Conservation (phyloP, 2,329 filamentous ascomycete genomes). For the Calonectria fujianensis region DNA sequence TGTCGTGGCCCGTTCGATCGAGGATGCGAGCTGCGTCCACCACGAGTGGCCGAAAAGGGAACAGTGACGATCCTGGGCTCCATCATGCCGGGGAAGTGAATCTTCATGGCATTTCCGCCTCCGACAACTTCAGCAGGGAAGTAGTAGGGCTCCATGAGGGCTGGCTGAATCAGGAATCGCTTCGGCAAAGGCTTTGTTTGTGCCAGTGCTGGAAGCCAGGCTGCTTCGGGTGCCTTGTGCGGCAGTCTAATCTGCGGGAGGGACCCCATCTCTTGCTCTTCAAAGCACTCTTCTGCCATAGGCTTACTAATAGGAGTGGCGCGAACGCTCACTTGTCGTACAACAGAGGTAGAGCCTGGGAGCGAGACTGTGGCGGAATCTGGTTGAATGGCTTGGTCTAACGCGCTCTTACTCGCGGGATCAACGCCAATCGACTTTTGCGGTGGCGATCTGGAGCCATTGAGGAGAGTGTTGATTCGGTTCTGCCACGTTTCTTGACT, state of each 20-base stretch:
- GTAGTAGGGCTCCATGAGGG: slow-evolving; percentile 60
- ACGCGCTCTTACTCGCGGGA: slow-evolving; percentile 79
- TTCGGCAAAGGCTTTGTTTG: slow-evolving; percentile 73
- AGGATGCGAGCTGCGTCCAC: slow-evolving; percentile 55
- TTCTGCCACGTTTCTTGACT: slow-evolving; percentile 81
- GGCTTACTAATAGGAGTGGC: slow-evolving; percentile 73
- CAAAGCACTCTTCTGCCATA: slow-evolving; percentile 87
- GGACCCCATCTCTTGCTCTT: slow-evolving; percentile 87
- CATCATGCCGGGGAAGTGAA: slow-evolving; percentile 65
- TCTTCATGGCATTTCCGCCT: slow-evolving; percentile 61
- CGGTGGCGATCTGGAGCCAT: slow-evolving; percentile 77
- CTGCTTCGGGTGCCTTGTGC: slow-evolving; percentile 74
- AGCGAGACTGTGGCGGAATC: slow-evolving; percentile 82
- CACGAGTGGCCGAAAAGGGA: slow-evolving; percentile 59
- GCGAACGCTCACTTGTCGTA: slow-evolving; percentile 53
- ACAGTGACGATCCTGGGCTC: slow-evolving; percentile 63
- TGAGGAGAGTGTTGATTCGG: slow-evolving; percentile 86
- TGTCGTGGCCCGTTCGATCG: slow-evolving; percentile 54
- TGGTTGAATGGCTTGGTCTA: slow-evolving; percentile 72
- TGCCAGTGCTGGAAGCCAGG: slow-evolving; percentile 76
- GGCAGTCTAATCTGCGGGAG: slow-evolving; percentile 83
- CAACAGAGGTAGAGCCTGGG: slow-evolving; percentile 59
- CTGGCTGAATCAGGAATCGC: slow-evolving; percentile 67
- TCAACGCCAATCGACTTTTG: slow-evolving; percentile 78
- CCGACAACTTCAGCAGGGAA: slow-evolving; percentile 59